Base-by-base conservation (phyloP, 2,329 filamentous ascomycete genomes). In the Cladophialophora psammophila region DNA sequence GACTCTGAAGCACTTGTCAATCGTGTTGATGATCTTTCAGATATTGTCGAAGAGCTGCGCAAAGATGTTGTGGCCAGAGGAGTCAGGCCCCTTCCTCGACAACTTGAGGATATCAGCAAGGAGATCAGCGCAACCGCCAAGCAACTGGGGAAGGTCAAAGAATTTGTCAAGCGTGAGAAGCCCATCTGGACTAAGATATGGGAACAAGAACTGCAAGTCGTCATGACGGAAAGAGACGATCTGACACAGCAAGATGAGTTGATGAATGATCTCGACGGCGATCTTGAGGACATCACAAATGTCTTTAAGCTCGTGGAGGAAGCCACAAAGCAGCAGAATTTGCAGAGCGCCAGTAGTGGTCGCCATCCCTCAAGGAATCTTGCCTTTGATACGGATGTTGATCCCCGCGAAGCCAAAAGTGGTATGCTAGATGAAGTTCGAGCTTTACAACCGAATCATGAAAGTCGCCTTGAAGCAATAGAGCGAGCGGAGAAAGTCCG, bases 151-250 rank as follows among this genome's bases (percentile, higher is more conserved):
- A 94, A 92, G 81, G 90, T 99, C 86, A 92, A 97, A 76, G 94
- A 97, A 15, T 96, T 91, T 82, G 87, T 99, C 81, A 90, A 89
- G 74, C 87, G 88, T 55, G 95, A 99, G 85, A 97, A 97, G 79
- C 95, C 95, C 0, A 85, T 97, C 65, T 99, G 95, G 94, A 97
- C 93, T 63, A 97, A 97, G 87, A 96, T 98, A 71, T 99, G 95
- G 95, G 94, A 98, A 86, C 94, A 96, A 80, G 94, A 98, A 78
- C 84, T 99, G 54, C 93, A 98, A 78, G 90, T 94, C 60, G 94
- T 99, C 2, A 98, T 95, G 80, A 93, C 96, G 77, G 95, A 97
- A 75, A 89, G 94, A 72, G 94, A 98, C 76, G 90, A 97, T 79
- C 87, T 99, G 73, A 95, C 93, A 58, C 91, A 98, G 84, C 94